Evolutionary conservation across 768 basidiomycete genomes (phyloP), one percentile per base, ranked within the genome.

Genomic region (Rubroboletus pulcherrimus): DNA sequence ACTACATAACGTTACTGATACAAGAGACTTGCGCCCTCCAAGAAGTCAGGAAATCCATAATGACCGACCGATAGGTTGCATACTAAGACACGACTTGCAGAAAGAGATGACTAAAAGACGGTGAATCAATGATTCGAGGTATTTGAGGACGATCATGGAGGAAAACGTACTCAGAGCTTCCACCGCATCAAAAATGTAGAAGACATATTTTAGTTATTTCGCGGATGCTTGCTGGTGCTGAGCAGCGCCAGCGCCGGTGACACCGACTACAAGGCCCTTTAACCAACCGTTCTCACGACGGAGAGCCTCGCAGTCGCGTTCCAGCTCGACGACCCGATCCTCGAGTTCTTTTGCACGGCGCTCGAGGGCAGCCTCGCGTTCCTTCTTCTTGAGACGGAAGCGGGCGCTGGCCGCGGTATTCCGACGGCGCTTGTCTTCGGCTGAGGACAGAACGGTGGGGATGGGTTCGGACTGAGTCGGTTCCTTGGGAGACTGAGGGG

Each of bases 361-460:
- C 73, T 96, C 94, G 21, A 96, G 77, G 15, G 94, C 93, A 2
- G 84, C 87, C 74, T 97, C 94, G 14, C 94, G 80, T 73, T 95
- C 92, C 77, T 97, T 97, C 80, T 97, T 97, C 81, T 96, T 97
- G 66, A 93, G 73, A 56, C 93, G 82, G 80, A 97, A 97, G 8
- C 93, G 89, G 33, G 93, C 93, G 51, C 89, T 92, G 0, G 93
- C 93, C 1, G 91, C 91, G 0, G 93, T 97, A 70, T 97, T 97
- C 44, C 93, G 78, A 55, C 93, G 81, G n/a, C 93, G 86, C 69
- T 96, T 96, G 73, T 96, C 93, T 71, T 96, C 93, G 0, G 86
- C 71, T 6, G 86, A 76, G 7, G 80, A 80, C 3, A 84, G 21
- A 0, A 74, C 51, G 7, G 69, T 69, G 35, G 49, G 21, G 24